Conservation (phyloP, 2,329 filamentous ascomycete genomes). For the Clarireedia homoeocarpa region DNA sequence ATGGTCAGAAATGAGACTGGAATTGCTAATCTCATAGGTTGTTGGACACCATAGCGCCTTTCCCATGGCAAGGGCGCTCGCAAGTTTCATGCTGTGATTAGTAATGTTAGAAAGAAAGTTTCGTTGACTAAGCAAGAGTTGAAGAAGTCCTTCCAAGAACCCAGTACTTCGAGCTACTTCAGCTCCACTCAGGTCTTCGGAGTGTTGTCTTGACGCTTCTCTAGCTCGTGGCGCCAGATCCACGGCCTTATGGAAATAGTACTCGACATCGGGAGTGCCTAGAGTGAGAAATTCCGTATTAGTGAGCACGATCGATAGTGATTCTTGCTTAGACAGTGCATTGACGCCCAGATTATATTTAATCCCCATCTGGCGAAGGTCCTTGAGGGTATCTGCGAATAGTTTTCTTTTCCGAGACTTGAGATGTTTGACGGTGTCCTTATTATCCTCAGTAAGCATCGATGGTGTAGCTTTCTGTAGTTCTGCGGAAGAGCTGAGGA, state of each 20-base stretch:
- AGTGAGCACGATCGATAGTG: conserved; percentile 62
- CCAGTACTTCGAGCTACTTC: conserved; percentile 74
- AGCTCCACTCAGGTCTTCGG: conserved; percentile 73
- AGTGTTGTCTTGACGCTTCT: conserved; percentile 62
- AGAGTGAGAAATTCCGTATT: conserved; percentile 36
- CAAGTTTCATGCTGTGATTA: conserved; percentile 14
- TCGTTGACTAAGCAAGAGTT: conserved; percentile 55
- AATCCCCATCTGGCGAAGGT: conserved; percentile 82
- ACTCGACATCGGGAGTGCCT: conserved; percentile 37
- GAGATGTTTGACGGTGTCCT: conserved; percentile 74
- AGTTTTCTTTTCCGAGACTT: conserved; percentile 86
- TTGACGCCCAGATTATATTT: conserved; percentile 72
- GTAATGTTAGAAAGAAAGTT: conserved; percentile 20
- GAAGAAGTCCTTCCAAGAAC: conserved; percentile 78
- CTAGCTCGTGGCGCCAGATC: conserved; percentile 65
- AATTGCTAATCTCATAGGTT: conserved; percentile 16
- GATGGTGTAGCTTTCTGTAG: conserved; percentile 78
- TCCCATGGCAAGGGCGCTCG: conserved; percentile 18
- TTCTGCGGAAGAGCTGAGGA: conserved; percentile 60
- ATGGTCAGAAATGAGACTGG: conserved; percentile 17
- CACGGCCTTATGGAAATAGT: conserved; percentile 72
- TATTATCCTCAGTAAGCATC: conserved; percentile 79
- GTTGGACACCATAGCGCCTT: conserved; percentile 36
- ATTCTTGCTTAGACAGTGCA: conserved; percentile 64
- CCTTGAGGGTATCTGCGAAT: conserved; percentile 80